Base-by-base conservation (phyloP, 73 alveolate species). In the Tetrahymena malaccensis region DNA sequence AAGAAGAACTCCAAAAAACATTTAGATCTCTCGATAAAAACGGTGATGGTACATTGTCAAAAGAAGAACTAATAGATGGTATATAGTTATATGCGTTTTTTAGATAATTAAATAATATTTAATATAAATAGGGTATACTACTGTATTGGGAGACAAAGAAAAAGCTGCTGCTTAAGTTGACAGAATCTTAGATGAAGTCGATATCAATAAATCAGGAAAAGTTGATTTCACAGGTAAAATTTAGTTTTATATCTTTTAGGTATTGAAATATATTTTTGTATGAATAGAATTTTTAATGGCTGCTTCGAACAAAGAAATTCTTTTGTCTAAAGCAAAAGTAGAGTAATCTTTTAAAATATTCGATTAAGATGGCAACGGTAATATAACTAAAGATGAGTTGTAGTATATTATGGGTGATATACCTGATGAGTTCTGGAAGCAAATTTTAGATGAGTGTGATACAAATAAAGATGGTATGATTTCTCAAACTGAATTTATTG, bases 31-130 rank as follows among this genome's bases (percentile, higher is more conserved):
- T 97, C 19, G 99, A 97, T 96, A 89, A 96, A 97, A 97, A 97
- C 85, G 98, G 98, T 19, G 98, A 97, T 97, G 98, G 99, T 33
- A 96, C 85, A 93, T 96, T 97, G 25, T 95, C 98, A 35, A 97
- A 94, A 94, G 97, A 97, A 85, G 99, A 97, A 85, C 89, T 97
- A n/a, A 55, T 84, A 43, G 96, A 96, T 35, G 98, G 89, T 70
- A 70, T 4, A 40, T 7, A 70, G 4, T 70, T 7, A 70, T n/a
- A 0, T 3, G 5, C 7, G 7, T 2, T 1, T 27, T 27, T 22
- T 31, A 70, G 19, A n/a, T 70, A 0, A 70, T 70, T 70, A 8
- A 8, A 19, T 55, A 19, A 27, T n/a, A 4, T 27, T 3, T 19
- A 25, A 11, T 27, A 25, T 70, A 27, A 70, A n/a, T 22, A 70